Evolutionary conservation across 257 asterid genomes (phyloP).

Genomic region (Forsythia suspensa): DNA sequence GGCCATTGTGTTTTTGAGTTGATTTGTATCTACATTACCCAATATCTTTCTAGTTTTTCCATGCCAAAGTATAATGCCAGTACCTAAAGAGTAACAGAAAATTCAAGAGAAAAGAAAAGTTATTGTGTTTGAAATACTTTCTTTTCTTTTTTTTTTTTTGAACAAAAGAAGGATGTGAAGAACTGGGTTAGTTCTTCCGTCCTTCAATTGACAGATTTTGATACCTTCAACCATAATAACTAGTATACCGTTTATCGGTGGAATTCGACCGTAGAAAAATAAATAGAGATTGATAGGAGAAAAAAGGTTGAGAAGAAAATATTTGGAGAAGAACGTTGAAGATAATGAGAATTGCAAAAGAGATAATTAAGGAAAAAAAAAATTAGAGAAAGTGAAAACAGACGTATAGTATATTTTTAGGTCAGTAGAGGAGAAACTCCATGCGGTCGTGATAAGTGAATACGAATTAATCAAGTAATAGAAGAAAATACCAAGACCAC

Average conservation of each 20-base stretch:
- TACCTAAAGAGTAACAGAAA: constrained; percentile 55
- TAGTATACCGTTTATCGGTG: too few species aligned
- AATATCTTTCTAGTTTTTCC: constrained; percentile 82
- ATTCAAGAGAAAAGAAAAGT: not conserved
- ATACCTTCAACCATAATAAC: not conserved
- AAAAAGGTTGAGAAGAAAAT: too few species aligned
- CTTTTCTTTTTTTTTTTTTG: not conserved
- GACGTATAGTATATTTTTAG: too few species aligned
- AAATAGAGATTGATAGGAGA: too few species aligned
- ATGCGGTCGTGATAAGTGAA: not conserved
- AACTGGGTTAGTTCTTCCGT: not conserved
- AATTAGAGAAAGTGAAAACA: too few species aligned
- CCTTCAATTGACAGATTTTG: not conserved
- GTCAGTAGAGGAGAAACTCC: too few species aligned
- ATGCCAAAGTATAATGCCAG: constrained; percentile 88
- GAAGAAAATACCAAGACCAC: constrained; percentile 15
- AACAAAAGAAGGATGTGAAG: constrained; percentile 4
- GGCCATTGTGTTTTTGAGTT: constrained; percentile 96
- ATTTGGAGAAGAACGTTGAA: too few species aligned
- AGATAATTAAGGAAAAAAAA: too few species aligned
- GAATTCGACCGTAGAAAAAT: too few species aligned
- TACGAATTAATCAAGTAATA: not conserved
- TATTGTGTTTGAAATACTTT: not conserved
- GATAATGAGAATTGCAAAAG: too few species aligned
- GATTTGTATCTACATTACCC: constrained; percentile 92